A percentile compares a stretch with the other conserved stretches of the same genome.
Evolutionary conservation across 805 yeast genomes (phyloP).

Genomic region (Pichia paraexigua): DNA sequence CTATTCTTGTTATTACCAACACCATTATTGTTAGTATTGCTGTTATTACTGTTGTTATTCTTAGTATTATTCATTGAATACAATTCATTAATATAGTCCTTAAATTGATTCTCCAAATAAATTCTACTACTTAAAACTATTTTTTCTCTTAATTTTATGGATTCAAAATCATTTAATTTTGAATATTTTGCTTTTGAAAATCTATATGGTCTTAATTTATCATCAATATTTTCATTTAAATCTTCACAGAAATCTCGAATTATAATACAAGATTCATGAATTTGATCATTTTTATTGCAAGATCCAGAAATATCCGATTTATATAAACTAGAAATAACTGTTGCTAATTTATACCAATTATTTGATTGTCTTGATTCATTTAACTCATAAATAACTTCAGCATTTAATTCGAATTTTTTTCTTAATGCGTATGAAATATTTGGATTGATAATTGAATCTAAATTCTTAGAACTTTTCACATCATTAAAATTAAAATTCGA

Average conservation of each 20-base stretch:
- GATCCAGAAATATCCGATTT: constrained; percentile 46
- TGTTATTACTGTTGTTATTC: too few species aligned
- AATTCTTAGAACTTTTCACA: constrained; percentile 16
- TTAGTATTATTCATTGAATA: constrained; percentile 34
- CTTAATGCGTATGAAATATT: constrained; percentile 33
- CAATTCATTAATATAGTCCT: constrained; percentile 60
- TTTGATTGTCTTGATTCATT: constrained; percentile 58
- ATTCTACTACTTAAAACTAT: constrained; percentile 48
- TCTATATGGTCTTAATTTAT: constrained; percentile 25
- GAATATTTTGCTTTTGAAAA: constrained; percentile 26
- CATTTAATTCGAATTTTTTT: constrained; percentile 64
- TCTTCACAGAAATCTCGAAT: constrained; percentile 40
- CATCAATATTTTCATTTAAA: constrained; percentile 29
- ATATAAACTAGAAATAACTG: constrained; percentile 53
- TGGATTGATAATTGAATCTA: constrained; percentile 21
- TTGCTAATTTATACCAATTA: constrained; percentile 47
- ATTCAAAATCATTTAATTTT: constrained; percentile 25
- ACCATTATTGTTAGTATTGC: too few species aligned
- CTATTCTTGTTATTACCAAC: too few species aligned
- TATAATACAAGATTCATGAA: constrained; percentile 69
- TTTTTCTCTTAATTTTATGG: constrained; percentile 32
- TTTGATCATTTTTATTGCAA: constrained; percentile 48
- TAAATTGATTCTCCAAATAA: constrained; percentile 71
- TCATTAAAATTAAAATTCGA: constrained; percentile 25
- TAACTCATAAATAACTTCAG: constrained; percentile 59